A percentile compares a stretch with the other conserved stretches of the same genome.
Evolutionary conservation across 2,329 filamentous ascomycete genomes (phyloP).

Genomic region (Colletotrichum lindemuthianum): DNA sequence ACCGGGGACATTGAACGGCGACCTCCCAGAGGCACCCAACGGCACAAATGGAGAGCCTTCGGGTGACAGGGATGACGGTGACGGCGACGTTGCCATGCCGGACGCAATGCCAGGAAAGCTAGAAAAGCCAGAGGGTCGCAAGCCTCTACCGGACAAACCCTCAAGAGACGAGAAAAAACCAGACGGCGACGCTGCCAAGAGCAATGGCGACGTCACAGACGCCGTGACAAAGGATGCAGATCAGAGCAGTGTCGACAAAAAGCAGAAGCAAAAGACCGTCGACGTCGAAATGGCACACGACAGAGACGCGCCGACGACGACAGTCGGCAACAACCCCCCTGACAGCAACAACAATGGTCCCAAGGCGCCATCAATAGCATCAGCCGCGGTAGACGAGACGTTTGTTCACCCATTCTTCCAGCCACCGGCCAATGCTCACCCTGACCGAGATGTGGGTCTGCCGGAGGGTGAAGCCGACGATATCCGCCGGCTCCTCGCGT

Average conservation of each 20-base stretch:
- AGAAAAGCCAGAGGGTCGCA: slow-evolving; percentile 16
- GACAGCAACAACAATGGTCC: slow-evolving; percentile 12
- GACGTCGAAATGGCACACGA: slow-evolving; percentile 26
- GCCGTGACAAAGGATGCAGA: slow-evolving; percentile 32
- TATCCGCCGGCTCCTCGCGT: slow-evolving; percentile 75
- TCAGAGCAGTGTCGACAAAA: slow-evolving; percentile 17
- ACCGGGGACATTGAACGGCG: slow-evolving; percentile 36
- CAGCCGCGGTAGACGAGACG: slow-evolving; percentile 52
- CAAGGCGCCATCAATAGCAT: slow-evolving; percentile 27
- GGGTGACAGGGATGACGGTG: slow-evolving; percentile 23
- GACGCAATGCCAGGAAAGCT: slow-evolving; percentile 32
- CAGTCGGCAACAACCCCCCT: neutral
- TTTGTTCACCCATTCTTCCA: slow-evolving; percentile 80
- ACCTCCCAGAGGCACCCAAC: slow-evolving; percentile 32
- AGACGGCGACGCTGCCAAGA: slow-evolving; percentile 37
- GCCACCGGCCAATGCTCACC: slow-evolving; percentile 68
- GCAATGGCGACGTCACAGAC: slow-evolving; percentile 9
- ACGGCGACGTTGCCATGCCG: slow-evolving; percentile 39
- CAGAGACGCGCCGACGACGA: slow-evolving; percentile 2
- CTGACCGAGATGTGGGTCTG: slow-evolving; percentile 77
- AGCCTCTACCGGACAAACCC: slow-evolving; percentile 11
- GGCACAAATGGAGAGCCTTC: slow-evolving; percentile 38
- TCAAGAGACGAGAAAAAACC: slow-evolving; percentile 17
- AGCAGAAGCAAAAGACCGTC: slow-evolving; percentile 30
- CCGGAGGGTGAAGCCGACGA: slow-evolving; percentile 81